phyloP scores from a whole-genome alignment of 1,284 basidiomycete species.

The Cutaneotrichosporon cutaneum region DNA sequence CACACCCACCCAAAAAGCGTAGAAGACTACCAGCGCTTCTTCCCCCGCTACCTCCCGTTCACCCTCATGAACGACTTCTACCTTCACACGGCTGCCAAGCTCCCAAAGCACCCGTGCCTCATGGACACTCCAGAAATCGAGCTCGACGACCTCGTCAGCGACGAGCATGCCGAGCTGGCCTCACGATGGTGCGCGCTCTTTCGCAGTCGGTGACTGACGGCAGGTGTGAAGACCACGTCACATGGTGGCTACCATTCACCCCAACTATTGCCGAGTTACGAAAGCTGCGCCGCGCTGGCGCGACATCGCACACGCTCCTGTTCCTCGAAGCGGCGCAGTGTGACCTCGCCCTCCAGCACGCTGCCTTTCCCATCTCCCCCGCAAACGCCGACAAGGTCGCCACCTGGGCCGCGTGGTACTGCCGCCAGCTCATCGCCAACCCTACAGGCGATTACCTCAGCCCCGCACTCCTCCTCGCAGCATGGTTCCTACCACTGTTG shows the following conservation, averaged over 20 bases:
- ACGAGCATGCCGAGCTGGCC: constrained; percentile 4
- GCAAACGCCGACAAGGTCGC: not conserved
- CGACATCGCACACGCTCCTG: not conserved
- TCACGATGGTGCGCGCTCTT: not conserved
- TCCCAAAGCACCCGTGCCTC: not conserved
- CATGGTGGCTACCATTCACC: constrained; percentile 8
- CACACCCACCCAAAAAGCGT: constrained; percentile 3
- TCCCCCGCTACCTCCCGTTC: constrained; percentile 13
- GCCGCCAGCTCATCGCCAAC: not conserved
- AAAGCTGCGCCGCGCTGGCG: not conserved
- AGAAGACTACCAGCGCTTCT: constrained; percentile 12
- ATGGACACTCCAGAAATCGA: not conserved
- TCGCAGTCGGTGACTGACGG: not conserved
- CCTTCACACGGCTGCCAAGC: not conserved
- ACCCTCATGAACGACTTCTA: constrained; percentile 13
- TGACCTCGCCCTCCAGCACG: not conserved
- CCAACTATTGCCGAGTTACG: not conserved
- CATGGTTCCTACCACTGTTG: not conserved
- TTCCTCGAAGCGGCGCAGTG: constrained; percentile 9
- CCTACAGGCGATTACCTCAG: not conserved
- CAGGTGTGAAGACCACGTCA: constrained; percentile 4
- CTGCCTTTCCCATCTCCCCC: not conserved
- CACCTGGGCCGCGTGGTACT: not conserved
- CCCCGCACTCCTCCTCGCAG: not conserved
- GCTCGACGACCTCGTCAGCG: constrained; percentile 6